These are phyloP conservation scores for Xerocomellus amylosporus DNA, from an alignment of 768 basidiomycete genomes.

Conservation along the genomic window DNA sequence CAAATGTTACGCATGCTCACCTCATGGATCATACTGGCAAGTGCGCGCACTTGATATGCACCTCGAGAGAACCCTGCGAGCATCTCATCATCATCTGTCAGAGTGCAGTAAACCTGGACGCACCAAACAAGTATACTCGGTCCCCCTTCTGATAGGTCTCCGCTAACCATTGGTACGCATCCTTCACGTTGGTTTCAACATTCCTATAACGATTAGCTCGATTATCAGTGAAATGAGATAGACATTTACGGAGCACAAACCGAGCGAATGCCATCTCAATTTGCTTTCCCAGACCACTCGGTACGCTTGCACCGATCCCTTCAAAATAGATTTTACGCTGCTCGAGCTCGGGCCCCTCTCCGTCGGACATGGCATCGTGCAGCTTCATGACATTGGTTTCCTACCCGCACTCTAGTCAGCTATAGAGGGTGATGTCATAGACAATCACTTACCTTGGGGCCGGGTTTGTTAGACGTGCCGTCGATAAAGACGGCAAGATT, in stretches of 20 bases:
- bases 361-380: conserved; percentile 20
- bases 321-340: conserved; percentile 31
- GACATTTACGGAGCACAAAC: neutral
- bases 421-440: too few relatives aligned
- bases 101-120: neutral
- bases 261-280: conserved; percentile 1
- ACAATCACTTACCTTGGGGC: conserved; percentile 38
- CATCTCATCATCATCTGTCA: neutral
- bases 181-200: neutral
- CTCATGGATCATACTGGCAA: conserved; percentile 38
- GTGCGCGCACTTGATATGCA: conserved; percentile 38
- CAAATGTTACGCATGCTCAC: conserved; percentile 6
- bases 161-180: conserved; percentile 6
- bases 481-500: conserved; percentile 23
- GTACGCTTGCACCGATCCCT: conserved; percentile 33
- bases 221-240: neutral
- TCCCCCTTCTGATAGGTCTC: neutral
- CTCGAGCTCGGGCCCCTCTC: neutral
- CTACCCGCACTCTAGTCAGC: conserved; percentile 9
- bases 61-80: conserved; percentile 41
- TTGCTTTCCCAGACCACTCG: neutral
- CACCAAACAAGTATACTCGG: conserved; percentile 39
- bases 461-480: conserved; percentile 14
- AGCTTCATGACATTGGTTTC: conserved; percentile 36
- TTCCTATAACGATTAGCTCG: neutral